These are phyloP conservation scores for Trichoderma citrinoviride DNA, from an alignment of 2,329 filamentous ascomycete species.

Conservation along the genomic window DNA sequence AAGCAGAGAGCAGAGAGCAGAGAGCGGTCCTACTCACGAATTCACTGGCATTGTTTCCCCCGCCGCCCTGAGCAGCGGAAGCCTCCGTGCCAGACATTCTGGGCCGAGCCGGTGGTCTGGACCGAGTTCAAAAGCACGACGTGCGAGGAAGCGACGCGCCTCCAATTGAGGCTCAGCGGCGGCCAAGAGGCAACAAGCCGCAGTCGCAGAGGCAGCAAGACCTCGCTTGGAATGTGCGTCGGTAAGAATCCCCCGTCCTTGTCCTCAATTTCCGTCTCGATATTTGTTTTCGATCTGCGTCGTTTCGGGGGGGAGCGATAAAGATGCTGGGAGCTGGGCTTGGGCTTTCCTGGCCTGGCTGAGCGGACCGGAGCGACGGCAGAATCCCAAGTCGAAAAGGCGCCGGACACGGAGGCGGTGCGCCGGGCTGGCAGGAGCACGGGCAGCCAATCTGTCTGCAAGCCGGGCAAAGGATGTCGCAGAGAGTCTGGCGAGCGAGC, in stretches of 20 bases:
- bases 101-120: not conserved
- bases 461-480: not conserved
- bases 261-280: not conserved
- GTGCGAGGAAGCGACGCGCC: conserved; percentile 18
- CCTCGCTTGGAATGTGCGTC: not conserved
- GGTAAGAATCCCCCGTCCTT: not conserved
- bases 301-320: not conserved
- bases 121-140: not conserved
- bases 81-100: conserved; percentile 38
- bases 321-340: not conserved
- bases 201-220: conserved; percentile 1
- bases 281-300: not conserved
- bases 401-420: conserved; percentile 6
- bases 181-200: not conserved
- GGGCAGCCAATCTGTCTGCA: conserved; percentile 3
- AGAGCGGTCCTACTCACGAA: conserved; percentile 66
- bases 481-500: not conserved
- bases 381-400: conserved; percentile 1
- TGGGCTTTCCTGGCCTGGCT: not conserved
- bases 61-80: conserved; percentile 41
- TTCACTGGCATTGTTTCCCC: conserved; percentile 83
- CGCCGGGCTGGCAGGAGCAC: not conserved
- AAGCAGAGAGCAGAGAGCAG: not conserved
- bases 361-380: not conserved
- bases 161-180: conserved; percentile 18